Evolutionary conservation across 768 basidiomycete genomes (phyloP), one percentile per base, ranked within the genome.

Genomic region (Podaxis carcinomalis): DNA sequence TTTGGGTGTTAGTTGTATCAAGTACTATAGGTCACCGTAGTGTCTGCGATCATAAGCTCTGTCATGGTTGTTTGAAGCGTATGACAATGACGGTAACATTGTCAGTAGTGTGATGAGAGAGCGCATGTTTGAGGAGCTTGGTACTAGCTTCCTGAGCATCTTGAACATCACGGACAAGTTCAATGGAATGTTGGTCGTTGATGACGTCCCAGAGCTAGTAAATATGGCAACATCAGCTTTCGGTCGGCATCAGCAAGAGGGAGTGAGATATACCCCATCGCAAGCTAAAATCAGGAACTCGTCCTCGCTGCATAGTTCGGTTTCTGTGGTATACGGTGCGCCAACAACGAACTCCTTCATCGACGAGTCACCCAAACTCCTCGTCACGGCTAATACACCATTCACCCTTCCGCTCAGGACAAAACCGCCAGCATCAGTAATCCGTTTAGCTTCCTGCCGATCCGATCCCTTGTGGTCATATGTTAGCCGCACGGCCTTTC

Each of bases 321-420:
- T 98, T 73, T 98, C 95, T n/a, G 97, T 98, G 19, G 97, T 99
- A 74, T 96, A 99, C 5, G 97, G 97, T 28, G 92, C 85, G 1
- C 97, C 97, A 51, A 98, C 97, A 10, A 99, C 97, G 72, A 95
- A 99, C 68, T 99, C 97, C 75, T 99, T 99, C 97, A 99, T 98
- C 5, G 93, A 91, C 1, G 94, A 91, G 70, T 99, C 97, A 36
- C 97, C 97, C 59, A 99, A 77, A 68, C 94, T 94, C 61, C 97
- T 83, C 16, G 97, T 99, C 28, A 99, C 97, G 5, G 95, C 95
- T 57, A 99, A 78, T 44, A 98, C 95, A 64, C 96, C 97, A 66
- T 99, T 99, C 36, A 99, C 97, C 11, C 97, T 86, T 64, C 96
- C 97, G 69, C 96, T 96, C 91, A 99, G 88, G 21, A 99, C 95